A percentile compares a stretch with the other conserved stretches of the same genome.
Evolutionary conservation across 331 rosid species (phyloP).

Genomic region (Dryas integrifolia): DNA sequence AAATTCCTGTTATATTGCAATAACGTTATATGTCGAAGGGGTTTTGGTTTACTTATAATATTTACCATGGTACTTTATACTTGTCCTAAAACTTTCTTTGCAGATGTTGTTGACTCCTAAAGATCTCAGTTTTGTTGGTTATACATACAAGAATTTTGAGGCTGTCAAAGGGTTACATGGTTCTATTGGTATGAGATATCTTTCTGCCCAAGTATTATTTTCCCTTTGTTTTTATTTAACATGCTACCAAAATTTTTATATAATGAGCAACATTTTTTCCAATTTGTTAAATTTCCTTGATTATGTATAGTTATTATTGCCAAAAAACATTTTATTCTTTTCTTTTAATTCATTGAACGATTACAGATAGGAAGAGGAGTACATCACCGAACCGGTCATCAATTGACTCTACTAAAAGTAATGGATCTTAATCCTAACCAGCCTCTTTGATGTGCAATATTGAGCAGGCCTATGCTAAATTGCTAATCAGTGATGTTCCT

Average conservation of each 20-base stretch:
- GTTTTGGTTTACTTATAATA: background rate
- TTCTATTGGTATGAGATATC: slow-evolving; percentile 50
- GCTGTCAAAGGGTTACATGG: slow-evolving; percentile 68
- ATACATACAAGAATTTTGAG: slow-evolving; percentile 89
- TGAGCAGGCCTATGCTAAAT: background rate
- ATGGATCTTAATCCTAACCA: slow-evolving; percentile 16
- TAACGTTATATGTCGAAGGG: background rate
- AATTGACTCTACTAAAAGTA: slow-evolving; percentile 58
- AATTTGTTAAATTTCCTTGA: slow-evolving; percentile 11
- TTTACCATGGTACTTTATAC: background rate
- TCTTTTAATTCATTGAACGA: slow-evolving; percentile 10
- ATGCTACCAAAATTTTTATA: background rate
- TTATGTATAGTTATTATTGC: slow-evolving; percentile 2
- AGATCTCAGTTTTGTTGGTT: slow-evolving; percentile 96
- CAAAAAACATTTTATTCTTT: slow-evolving; percentile 9
- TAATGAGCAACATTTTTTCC: background rate
- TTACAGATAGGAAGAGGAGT: slow-evolving; percentile 40
- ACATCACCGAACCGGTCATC: slow-evolving; percentile 43
- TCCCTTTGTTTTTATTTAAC: slow-evolving; percentile 1
- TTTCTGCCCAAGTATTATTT: slow-evolving; percentile 12
- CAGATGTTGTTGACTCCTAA: slow-evolving; percentile 75
- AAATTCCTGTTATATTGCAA: background rate
- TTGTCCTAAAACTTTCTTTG: slow-evolving; percentile 20
- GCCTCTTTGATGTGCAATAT: slow-evolving; percentile 16
- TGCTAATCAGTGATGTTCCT: slow-evolving; percentile 25